Base-by-base conservation (phyloP, 1,139 yeast genomes). In the Candida sp. region DNA sequence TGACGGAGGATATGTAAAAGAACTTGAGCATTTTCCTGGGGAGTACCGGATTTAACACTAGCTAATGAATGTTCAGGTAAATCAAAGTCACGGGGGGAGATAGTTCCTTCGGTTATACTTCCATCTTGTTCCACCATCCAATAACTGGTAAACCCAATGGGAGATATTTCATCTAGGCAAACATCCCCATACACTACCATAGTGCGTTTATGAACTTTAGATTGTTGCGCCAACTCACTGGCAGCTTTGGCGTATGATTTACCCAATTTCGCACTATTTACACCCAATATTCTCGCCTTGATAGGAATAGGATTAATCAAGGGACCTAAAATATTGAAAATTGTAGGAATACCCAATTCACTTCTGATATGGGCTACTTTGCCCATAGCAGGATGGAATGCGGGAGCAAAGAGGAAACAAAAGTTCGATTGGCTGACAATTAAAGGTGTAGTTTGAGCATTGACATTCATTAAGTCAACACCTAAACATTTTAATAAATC, bases 331-430 rank as follows among this genome's bases (percentile, higher is more conserved):
- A 93, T 84, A 62, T 93, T 93, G 75, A 93, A 93, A 33, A 93
- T 87, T 2, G 98, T 86, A 1, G 99, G 98, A 12, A 91, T 77
- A 0, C 96, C 97, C 47, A 93, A 66, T 35, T 80, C 73, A 36
- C 84, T 77, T 54, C 99, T 74, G 21, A 93, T 69, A n/a, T 75
- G 71, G 0, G 93, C 96, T 11, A 91, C 93, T 46, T 77, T 75
- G 33, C 81, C 89, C 95, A 93, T 87, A 5, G 93, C 96, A n/a
- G 87, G 86, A 60, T 93, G 98, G 73, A 90, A 93, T 35, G 90
- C 83, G 4, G 98, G 98, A 0, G 99, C 99, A 60, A 87, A 86
- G 33, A 93, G 70, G 59, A 87, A 93, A 53, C 91, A 77, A 56
- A 90, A 87, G 27, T 75, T 66, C 11, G 84, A 72, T 25, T 72